Percentiles rank a stretch among this genome's conserved stretches.
phyloP scores from a whole-genome alignment of 176 grass and related monocot species.

The Aegilops bicornis region DNA sequence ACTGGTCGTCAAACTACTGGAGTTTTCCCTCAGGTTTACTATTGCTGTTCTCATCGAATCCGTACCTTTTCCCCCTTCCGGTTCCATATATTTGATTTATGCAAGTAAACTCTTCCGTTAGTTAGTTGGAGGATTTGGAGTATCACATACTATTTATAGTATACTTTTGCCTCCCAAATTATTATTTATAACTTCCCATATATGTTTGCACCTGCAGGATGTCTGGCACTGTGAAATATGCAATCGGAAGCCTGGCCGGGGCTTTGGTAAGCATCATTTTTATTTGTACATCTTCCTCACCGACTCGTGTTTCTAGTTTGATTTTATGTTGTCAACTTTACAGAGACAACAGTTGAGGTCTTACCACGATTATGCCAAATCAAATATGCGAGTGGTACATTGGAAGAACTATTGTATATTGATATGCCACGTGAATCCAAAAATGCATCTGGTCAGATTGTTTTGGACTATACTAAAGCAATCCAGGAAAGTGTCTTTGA shows the following conservation, averaged over 20 bases:
- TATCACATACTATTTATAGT: background rate
- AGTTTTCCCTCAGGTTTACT: slow-evolving; percentile 93
- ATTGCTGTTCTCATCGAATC: background rate
- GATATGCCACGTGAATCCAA: slow-evolving; percentile 97
- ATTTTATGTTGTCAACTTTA: slow-evolving; percentile 16
- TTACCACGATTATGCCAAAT: slow-evolving; percentile 95
- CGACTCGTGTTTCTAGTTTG: background rate
- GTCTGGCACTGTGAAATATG: slow-evolving; percentile 99
- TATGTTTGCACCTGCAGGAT: slow-evolving; percentile 51
- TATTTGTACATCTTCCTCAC: background rate
- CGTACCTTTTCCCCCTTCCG: background rate
- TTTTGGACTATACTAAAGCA: slow-evolving; percentile 94
- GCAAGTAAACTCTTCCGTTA: background rate
- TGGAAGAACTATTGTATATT: slow-evolving; percentile 95
- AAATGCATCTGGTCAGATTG: slow-evolving; percentile 86
- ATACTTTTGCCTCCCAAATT: slow-evolving; percentile 14
- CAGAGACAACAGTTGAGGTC: slow-evolving; percentile 97
- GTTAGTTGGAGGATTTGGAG: background rate
- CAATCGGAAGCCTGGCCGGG: slow-evolving; percentile 90
- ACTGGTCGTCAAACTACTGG: slow-evolving; percentile 96
- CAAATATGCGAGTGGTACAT: slow-evolving; percentile 94
- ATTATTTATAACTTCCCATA: slow-evolving; percentile 1
- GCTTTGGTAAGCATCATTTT: slow-evolving; percentile 81
- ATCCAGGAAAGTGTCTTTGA: slow-evolving; percentile 99
- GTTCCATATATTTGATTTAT: slow-evolving; percentile 6